Evolutionary conservation across 148 eudicot genomes (phyloP).

Genomic region (Linanthus parryae): DNA sequence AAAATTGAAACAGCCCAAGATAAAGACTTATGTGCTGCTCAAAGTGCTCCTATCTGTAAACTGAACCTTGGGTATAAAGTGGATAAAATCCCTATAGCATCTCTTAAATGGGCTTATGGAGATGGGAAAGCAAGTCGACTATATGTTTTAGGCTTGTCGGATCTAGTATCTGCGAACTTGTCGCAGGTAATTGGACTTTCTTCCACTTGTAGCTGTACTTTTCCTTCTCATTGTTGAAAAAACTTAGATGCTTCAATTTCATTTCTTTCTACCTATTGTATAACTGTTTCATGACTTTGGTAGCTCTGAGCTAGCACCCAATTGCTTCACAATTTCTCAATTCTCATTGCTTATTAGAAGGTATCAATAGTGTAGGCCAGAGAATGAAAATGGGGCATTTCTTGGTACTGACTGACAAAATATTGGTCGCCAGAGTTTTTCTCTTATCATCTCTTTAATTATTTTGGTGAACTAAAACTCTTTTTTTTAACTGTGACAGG

Average conservation of each 20-base stretch:
- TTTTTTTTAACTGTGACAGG: conserved; percentile 39
- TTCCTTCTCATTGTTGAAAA: neutral
- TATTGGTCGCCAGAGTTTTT: too few relatives aligned
- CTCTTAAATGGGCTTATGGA: conserved; percentile 61
- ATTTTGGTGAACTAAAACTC: conserved; percentile 1
- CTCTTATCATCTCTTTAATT: neutral
- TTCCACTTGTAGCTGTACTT: too few relatives aligned
- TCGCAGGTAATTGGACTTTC: conserved; percentile 75
- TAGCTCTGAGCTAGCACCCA: too few relatives aligned
- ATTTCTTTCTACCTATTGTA: neutral
- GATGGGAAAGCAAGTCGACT: conserved; percentile 79
- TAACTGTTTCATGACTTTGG: too few relatives aligned
- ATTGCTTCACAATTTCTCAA: too few relatives aligned
- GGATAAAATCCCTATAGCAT: conserved; percentile 67
- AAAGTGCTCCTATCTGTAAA: conserved; percentile 52
- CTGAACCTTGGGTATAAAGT: conserved; percentile 82
- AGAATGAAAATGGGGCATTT: too few relatives aligned
- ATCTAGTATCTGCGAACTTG: conserved; percentile 42
- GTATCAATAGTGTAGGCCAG: too few relatives aligned
- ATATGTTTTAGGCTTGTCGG: conserved; percentile 63
- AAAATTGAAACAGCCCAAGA: conserved; percentile 25
- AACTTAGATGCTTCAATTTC: neutral
- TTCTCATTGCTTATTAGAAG: too few relatives aligned
- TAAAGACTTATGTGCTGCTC: conserved; percentile 24
- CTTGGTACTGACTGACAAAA: too few relatives aligned